These are phyloP conservation scores for Chlorencoelia australis DNA, from an alignment of 2,329 filamentous ascomycete genomes.

Conservation along the genomic window DNA sequence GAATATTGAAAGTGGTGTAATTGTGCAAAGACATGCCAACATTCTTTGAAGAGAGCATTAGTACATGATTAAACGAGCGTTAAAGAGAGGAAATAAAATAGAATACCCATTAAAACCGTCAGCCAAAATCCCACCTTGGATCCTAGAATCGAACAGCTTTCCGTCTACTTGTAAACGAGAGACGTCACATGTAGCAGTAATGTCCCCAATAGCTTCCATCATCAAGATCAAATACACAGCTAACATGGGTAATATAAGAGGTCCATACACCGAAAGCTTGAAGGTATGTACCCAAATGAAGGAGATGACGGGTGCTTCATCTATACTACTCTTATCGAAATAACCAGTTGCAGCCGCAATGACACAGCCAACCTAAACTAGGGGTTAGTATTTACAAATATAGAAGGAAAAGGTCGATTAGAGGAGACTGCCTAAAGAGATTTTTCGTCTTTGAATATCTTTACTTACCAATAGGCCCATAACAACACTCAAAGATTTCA, in stretches of 20 bases:
- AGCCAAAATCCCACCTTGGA: slow-evolving; percentile 69
- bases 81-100: too few species aligned
- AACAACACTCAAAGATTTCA: slow-evolving; percentile 44
- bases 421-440: too few species aligned
- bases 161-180: slow-evolving; percentile 67
- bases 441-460: too few species aligned
- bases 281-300: slow-evolving; percentile 78
- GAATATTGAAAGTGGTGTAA: slow-evolving; percentile 71
- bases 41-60: too few species aligned
- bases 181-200: slow-evolving; percentile 74
- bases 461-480: slow-evolving; percentile 4
- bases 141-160: slow-evolving; percentile 60
- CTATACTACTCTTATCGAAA: slow-evolving; percentile 64
- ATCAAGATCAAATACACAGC: slow-evolving; percentile 63
- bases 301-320: slow-evolving; percentile 57
- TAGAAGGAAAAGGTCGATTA: too few species aligned
- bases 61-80: too few species aligned
- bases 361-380: slow-evolving; percentile 69
- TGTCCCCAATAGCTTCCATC: slow-evolving; percentile 72
- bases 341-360: slow-evolving; percentile 71
- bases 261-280: slow-evolving; percentile 59
- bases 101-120: slow-evolving; percentile 70
- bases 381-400: too few species aligned
- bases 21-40: slow-evolving; percentile 66
- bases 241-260: slow-evolving; percentile 62